These are phyloP conservation scores for Colletotrichum lentis DNA, from an alignment of 2,329 filamentous ascomycete species.

Conservation along the genomic window DNA sequence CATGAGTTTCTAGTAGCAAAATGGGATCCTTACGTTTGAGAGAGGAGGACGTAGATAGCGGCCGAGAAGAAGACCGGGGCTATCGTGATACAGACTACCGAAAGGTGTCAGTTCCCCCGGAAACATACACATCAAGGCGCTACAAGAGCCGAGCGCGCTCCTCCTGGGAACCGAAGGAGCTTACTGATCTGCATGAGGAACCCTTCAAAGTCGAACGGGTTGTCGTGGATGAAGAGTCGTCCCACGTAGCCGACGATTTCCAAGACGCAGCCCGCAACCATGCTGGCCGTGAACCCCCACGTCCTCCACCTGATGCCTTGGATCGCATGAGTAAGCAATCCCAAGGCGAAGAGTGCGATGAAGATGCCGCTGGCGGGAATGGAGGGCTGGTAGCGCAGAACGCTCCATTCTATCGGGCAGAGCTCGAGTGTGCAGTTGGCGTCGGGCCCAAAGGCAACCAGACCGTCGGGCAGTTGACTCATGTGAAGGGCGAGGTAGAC, in stretches of 20 bases:
- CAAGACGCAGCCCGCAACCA: constrained; percentile 62
- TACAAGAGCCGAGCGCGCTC: neutral
- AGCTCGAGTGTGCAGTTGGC: constrained; percentile 58
- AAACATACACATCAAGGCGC: too few species aligned
- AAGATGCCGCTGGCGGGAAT: constrained; percentile 49
- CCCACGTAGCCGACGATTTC: constrained; percentile 71
- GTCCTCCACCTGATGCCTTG: constrained; percentile 54
- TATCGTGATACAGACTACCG: constrained; percentile 46
- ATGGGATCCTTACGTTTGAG: constrained; percentile 20
- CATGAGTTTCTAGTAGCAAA: too few species aligned
- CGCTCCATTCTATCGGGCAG: constrained; percentile 53
- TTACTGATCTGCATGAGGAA: constrained; percentile 69
- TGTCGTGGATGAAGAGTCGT: constrained; percentile 62
- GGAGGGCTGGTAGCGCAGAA: constrained; percentile 54
- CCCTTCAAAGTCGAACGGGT: constrained; percentile 64
- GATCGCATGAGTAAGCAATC: constrained; percentile 52
- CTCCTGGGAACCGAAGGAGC: constrained; percentile 27
- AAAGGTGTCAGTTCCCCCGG: constrained; percentile 42
- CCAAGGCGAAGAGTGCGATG: constrained; percentile 52
- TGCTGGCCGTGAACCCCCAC: constrained; percentile 56
- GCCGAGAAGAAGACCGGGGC: constrained; percentile 45
- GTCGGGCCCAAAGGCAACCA: constrained; percentile 51
- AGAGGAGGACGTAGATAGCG: constrained; percentile 43
- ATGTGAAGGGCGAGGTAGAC: neutral
- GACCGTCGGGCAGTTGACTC: constrained; percentile 26